These are phyloP conservation scores for Aspergillus texensis DNA, from an alignment of 2,329 filamentous ascomycete species.

Conservation along the genomic window DNA sequence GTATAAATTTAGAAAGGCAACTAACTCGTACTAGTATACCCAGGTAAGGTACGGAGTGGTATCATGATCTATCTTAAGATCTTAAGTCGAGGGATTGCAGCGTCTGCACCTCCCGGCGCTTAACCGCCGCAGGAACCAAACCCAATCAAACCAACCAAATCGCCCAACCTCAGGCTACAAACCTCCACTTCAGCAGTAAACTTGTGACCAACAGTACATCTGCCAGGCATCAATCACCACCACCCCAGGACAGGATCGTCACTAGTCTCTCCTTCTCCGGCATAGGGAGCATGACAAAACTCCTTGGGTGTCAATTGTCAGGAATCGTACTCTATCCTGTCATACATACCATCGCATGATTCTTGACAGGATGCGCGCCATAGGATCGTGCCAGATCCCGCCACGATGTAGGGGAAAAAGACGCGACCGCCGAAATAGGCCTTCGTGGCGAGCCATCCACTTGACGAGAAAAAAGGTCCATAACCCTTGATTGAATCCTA, in stretches of 20 bases:
- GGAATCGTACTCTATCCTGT: neutral
- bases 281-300: neutral
- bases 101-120: constrained; percentile 3
- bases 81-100: neutral
- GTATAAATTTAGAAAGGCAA: constrained; percentile 6
- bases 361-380: constrained; percentile 1
- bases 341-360: constrained; percentile 4
- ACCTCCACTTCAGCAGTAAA: neutral
- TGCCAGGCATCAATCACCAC: neutral
- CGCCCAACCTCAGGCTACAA: neutral
- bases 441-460: constrained; percentile 4
- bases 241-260: neutral
- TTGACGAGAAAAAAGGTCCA: constrained; percentile 4
- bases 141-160: neutral
- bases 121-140: constrained; percentile 6
- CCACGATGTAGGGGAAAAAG: constrained; percentile 3
- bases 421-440: constrained; percentile 8
- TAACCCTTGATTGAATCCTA: constrained; percentile 5
- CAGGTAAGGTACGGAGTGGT: no score
- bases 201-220: neutral
- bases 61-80: no score
- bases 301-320: neutral
- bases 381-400: neutral
- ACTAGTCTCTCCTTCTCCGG: neutral
- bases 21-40: neutral